Conservation (phyloP, 2,329 filamentous ascomycete species). For the Paecilomyces niveus region DNA sequence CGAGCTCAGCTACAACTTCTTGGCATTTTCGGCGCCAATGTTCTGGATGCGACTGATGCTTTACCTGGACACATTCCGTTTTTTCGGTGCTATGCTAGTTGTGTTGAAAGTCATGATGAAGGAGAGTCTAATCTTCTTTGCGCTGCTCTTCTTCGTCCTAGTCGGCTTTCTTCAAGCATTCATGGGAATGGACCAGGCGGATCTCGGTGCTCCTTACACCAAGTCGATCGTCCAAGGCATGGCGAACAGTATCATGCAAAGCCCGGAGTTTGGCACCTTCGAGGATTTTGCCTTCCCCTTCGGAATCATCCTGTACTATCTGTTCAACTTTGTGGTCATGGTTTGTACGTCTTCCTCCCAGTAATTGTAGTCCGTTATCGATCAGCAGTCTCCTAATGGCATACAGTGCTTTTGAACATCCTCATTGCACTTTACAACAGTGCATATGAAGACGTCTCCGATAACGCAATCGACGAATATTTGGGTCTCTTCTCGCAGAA, state of each 20-base stretch:
- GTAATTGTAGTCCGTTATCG: neutral
- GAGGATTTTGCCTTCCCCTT: slow-evolving; percentile 89
- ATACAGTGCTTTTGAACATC: slow-evolving; percentile 74
- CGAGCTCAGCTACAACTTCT: slow-evolving; percentile 81
- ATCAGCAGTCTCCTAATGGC: slow-evolving; percentile 5
- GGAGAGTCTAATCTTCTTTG: slow-evolving; percentile 93
- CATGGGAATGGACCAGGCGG: slow-evolving; percentile 78
- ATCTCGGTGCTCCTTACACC: slow-evolving; percentile 54
- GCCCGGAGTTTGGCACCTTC: slow-evolving; percentile 82
- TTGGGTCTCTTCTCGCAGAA: slow-evolving; percentile 89
- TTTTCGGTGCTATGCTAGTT: slow-evolving; percentile 97
- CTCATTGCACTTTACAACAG: slow-evolving; percentile 96
- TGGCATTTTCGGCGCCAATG: slow-evolving; percentile 90
- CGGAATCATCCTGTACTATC: slow-evolving; percentile 90
- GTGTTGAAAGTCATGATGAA: slow-evolving; percentile 95
- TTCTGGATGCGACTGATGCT: slow-evolving; percentile 92
- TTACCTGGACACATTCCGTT: slow-evolving; percentile 86
- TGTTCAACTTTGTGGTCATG: slow-evolving; percentile 97
- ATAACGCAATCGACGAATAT: slow-evolving; percentile 90
- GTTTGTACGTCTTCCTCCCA: slow-evolving; percentile 42
- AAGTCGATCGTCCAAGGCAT: slow-evolving; percentile 50
- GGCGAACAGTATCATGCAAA: slow-evolving; percentile 83
- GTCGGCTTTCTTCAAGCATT: slow-evolving; percentile 82
- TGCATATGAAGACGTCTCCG: slow-evolving; percentile 90
- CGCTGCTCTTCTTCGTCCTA: slow-evolving; percentile 75